Evolutionary conservation across 768 basidiomycete genomes (phyloP), one percentile per base, ranked within the genome.

Genomic region (Jaapia argillacea): DNA sequence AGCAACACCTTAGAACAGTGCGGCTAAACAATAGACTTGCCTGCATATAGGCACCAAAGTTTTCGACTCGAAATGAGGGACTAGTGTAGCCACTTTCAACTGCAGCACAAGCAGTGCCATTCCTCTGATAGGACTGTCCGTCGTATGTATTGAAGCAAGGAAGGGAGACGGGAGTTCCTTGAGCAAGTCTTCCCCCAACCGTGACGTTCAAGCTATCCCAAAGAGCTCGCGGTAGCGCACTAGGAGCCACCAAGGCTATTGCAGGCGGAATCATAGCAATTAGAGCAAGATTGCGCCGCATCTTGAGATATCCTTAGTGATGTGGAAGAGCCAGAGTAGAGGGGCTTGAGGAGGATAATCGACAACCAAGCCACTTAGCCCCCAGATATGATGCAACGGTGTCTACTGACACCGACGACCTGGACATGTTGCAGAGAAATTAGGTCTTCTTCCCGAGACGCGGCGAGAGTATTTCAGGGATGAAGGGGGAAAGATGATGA

Each of bases 91-190:
- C 53, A 5, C 33, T 38, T 44, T 63, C 58, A 6, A 63, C 49
- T 5, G 43, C 44, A 4, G 54, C 35, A 46, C 66, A 66, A 10
- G 45, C 58, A 4, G 52, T 39, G 0, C 25, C 24, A 38, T 62
- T 48, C 1, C 49, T 46, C 5, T 37, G 41, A 7, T 45, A 45
- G 6, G 45, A 24, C 12, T 40, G 3, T 18, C 58, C 59, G 21
- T 62, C 50, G 33, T 57, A 56, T 2, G 36, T 31, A 2, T 58
- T 54, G 48, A 67, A 67, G 43, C 65, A 67, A 1, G 63, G 56
- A 2, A 48, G 43, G 13, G 59, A 55, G 35, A 64, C 50, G 1
- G 64, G 66, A 14, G 48, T 39, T 2, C 54, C 52, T 1, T 48
- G 24, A 20, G 53, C 45, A 3, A 67, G 50, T 18, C 63, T 53